Base-by-base conservation (phyloP, 2,329 filamentous ascomycete genomes). In the Trichoderma oligosporum region DNA sequence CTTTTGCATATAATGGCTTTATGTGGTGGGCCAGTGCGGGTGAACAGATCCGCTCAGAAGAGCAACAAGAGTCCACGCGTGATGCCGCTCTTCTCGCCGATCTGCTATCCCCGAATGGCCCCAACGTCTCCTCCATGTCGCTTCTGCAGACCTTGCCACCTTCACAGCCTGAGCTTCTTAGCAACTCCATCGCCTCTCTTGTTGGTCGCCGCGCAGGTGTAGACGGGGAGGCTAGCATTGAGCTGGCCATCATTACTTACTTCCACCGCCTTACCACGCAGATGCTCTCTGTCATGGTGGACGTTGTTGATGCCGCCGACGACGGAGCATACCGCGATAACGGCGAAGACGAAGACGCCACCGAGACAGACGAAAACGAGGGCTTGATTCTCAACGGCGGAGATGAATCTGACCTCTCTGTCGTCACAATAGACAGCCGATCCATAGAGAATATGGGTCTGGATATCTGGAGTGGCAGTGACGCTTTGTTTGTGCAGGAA, bases 11-110 rank as follows among this genome's bases (percentile, higher is more conserved):
- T 72, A 84, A 82, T 55, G 86, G 87, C 22, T 92, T 93, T 75
- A 90, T 93, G 82, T 94, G 89, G 89, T 94, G 90, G 89, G 89
- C 89, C 2, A 90, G 86, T 14, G 88, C 89, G 0, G 89, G 89
- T 58, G 89, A 94, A 71, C 82, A 87, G 70, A 75, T 81, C 7
- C 78, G 81, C 16, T 77, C 82, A 48, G 81, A 83, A 52, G 81
- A 85, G 61, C 78, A 81, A 18, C 83, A 86, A 62, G 82, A 84
- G 63, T 69, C 73, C 47, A 77, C 74, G 44, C 77, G 76, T 44
- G 84, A 87, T 64, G 74, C 77, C 7, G 71, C 77, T 2, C 76
- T 87, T 3, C 75, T 86, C 4, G 78, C 78, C 0, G 82, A 83
- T 52, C 65, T 85, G 3, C 68, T 70, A 3, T 69, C 75, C 12